phyloP scores from a whole-genome alignment of 805 yeast genomes.

The Yarrowia sp. region DNA sequence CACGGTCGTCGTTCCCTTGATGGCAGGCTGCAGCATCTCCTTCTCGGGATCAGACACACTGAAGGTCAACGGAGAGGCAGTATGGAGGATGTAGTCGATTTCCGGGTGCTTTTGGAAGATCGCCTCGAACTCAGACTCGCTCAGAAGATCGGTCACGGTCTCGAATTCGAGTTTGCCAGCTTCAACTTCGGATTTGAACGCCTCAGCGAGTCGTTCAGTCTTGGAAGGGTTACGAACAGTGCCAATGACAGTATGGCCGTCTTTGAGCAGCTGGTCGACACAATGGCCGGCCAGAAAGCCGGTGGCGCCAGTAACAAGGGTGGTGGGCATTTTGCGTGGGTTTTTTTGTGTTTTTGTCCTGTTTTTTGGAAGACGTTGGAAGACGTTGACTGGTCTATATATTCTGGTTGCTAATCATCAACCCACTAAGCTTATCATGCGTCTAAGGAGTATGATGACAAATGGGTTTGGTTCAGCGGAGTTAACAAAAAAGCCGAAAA shows the following conservation, averaged over 20 bases:
- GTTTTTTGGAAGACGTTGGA: too few species aligned
- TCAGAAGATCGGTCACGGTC: slow-evolving; percentile 47
- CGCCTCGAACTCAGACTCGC: slow-evolving; percentile 57
- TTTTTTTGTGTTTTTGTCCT: too few species aligned
- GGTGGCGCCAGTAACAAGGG: slow-evolving; percentile 56
- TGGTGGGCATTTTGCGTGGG: slow-evolving; percentile 39
- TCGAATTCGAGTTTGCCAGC: slow-evolving; percentile 46
- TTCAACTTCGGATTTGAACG: slow-evolving; percentile 41
- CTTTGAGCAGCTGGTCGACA: slow-evolving; percentile 51
- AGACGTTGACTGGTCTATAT: too few species aligned
- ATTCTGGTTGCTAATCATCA: background rate
- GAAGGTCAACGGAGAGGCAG: slow-evolving; percentile 53
- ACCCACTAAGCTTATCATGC: slow-evolving; percentile 5
- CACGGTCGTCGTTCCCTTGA: slow-evolving; percentile 56
- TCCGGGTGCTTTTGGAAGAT: slow-evolving; percentile 53
- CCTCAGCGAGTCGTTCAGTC: slow-evolving; percentile 49
- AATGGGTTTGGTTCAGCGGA: too few species aligned
- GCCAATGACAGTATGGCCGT: slow-evolving; percentile 56
- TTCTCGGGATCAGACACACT: slow-evolving; percentile 51
- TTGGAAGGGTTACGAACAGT: slow-evolving; percentile 56
- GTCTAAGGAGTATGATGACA: too few species aligned
- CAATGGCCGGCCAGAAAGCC: slow-evolving; percentile 58
- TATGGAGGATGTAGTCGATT: slow-evolving; percentile 52
- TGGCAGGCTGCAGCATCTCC: slow-evolving; percentile 57
- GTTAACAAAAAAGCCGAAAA: too few species aligned